Evolutionary conservation across 2,329 filamentous ascomycete genomes (phyloP).

Genomic region (Xylariaceae sp.): DNA sequence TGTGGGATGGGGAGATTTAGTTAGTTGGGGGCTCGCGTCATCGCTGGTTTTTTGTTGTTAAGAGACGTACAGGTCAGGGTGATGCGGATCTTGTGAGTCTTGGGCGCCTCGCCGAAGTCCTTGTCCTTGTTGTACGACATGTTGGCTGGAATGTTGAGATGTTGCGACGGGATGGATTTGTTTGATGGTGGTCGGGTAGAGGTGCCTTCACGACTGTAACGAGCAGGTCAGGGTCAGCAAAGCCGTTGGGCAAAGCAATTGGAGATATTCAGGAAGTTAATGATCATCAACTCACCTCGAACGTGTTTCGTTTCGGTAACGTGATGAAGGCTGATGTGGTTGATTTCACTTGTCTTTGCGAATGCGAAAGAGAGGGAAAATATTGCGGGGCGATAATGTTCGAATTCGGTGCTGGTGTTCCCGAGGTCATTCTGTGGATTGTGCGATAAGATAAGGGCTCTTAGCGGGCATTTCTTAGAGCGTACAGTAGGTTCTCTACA

Average conservation of each 20-base stretch:
- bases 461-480: no score
- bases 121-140: slow-evolving; percentile 99
- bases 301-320: slow-evolving; percentile 61
- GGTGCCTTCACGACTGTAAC: slow-evolving; percentile 77
- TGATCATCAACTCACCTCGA: slow-evolving; percentile 17
- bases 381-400: slow-evolving; percentile 9
- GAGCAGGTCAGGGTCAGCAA: slow-evolving; percentile 30
- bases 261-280: neutral
- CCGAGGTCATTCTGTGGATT: slow-evolving; percentile 11
- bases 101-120: slow-evolving; percentile 78
- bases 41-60: neutral
- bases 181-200: slow-evolving; percentile 16
- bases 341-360: slow-evolving; percentile 6
- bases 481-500: no score
- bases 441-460: slow-evolving; percentile 23
- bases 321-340: slow-evolving; percentile 47
- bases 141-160: slow-evolving; percentile 40
- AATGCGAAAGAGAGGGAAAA: slow-evolving; percentile 15
- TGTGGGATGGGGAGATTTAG: neutral
- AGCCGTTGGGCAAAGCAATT: neutral
- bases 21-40: neutral
- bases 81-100: slow-evolving; percentile 58
- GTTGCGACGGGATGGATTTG: slow-evolving; percentile 11
- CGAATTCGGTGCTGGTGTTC: slow-evolving; percentile 7
- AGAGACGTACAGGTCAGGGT: slow-evolving; percentile 67